phyloP scores from a whole-genome alignment of 73 alveolate species.

The Paramecium primaurelia region DNA sequence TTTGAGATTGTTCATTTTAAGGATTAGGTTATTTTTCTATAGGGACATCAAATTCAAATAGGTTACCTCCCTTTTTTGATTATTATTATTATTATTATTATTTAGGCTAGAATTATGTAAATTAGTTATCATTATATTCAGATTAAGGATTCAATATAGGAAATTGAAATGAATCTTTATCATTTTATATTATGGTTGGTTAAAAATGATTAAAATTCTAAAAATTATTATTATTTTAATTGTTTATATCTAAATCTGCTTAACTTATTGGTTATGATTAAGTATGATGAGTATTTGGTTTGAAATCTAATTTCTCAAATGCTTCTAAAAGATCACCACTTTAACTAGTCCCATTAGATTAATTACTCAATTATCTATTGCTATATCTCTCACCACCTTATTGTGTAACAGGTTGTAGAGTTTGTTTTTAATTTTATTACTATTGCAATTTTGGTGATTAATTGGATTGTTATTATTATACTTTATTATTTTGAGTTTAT shows the following conservation, averaged over 20 bases:
- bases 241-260: neutral
- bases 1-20: neutral
- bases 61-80: neutral
- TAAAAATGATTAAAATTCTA: neutral
- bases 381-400: neutral
- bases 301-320: neutral
- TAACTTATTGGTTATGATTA: constrained; percentile 16
- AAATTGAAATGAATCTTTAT: neutral
- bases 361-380: constrained; percentile 8
- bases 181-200: neutral
- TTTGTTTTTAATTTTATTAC: neutral
- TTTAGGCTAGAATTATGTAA: neutral
- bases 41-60: neutral
- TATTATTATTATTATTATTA: neutral
- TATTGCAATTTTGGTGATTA: neutral
- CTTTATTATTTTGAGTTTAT: neutral
- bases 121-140: neutral
- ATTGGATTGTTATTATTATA: neutral
- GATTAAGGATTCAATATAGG: neutral
- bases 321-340: constrained; percentile 12
- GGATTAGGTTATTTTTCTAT: neutral
- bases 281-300: neutral
- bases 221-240: neutral
- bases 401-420: neutral
- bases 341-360: neutral